Percentiles rank a stretch among this genome's conserved stretches.
phyloP scores from a whole-genome alignment of 371 early-diverging fungal species.

The Zopfochytrium polystomum region DNA sequence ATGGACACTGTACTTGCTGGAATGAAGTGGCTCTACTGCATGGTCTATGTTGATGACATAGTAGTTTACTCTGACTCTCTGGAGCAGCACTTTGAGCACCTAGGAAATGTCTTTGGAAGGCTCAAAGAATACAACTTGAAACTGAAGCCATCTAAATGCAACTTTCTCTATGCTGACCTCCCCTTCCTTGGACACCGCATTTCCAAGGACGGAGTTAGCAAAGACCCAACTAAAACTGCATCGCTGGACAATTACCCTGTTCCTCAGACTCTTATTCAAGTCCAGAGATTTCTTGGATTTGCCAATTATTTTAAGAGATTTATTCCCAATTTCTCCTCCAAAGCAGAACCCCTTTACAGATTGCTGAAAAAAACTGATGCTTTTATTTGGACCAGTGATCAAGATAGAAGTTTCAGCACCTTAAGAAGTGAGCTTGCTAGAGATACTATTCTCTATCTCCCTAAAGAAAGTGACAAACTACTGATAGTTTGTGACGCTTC shows the following conservation, averaged over 20 bases:
- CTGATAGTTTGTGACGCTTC: conserved; percentile 23
- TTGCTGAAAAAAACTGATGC: conserved; percentile 28
- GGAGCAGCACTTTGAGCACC: too few species aligned
- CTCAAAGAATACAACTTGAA: conserved; percentile 31
- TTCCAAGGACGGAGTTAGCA: conserved; percentile 19
- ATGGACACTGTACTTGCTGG: conserved; percentile 40
- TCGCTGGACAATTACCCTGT: conserved; percentile 37
- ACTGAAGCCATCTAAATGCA: conserved; percentile 35
- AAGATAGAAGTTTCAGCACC: conserved; percentile 4
- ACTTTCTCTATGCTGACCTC: too few species aligned
- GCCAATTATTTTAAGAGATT: conserved; percentile 53
- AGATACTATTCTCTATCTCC: not conserved
- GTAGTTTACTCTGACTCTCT: conserved; percentile 50
- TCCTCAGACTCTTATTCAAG: conserved; percentile 30
- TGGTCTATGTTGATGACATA: too few species aligned
- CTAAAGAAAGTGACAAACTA: conserved; percentile 6
- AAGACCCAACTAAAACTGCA: conserved; percentile 38
- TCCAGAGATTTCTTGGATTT: conserved; percentile 51
- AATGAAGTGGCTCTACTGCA: too few species aligned
- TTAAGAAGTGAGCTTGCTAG: not conserved
- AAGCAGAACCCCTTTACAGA: conserved; percentile 43
- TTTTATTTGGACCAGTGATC: conserved; percentile 3
- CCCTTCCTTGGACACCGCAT: too few species aligned
- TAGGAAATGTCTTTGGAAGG: conserved; percentile 35
- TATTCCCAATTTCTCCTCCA: conserved; percentile 38